phyloP scores from a whole-genome alignment of 306 rosid genomes.

The Prunus fruticosa region DNA sequence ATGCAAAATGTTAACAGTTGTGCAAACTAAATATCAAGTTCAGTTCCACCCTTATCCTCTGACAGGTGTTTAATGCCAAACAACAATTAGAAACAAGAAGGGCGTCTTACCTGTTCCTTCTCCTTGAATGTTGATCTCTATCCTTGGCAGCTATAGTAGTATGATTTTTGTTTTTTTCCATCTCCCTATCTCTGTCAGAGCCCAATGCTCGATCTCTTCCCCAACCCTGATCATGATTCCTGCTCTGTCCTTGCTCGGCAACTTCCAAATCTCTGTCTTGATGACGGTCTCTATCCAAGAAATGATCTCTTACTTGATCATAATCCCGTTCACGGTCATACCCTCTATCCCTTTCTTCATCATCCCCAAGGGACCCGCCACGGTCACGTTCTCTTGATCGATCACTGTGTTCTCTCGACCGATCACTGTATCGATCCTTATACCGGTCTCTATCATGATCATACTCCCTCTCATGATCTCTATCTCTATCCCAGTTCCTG shows the following conservation, averaged over 20 bases:
- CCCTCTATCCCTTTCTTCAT: conserved; percentile 53
- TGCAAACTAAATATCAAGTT: not conserved
- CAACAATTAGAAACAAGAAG: not conserved
- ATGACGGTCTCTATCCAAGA: conserved; percentile 37
- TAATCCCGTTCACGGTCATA: conserved; percentile 40
- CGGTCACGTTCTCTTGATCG: conserved; percentile 46
- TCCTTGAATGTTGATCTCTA: conserved; percentile 40
- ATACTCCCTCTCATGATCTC: conserved; percentile 50
- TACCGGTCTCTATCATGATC: conserved; percentile 50
- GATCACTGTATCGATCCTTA: conserved; percentile 45
- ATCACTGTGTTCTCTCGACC: conserved; percentile 25
- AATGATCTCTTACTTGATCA: conserved; percentile 42
- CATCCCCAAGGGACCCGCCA: conserved; percentile 55
- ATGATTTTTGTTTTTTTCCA: conserved; percentile 44
- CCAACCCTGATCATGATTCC: conserved; percentile 37
- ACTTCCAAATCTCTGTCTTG: conserved; percentile 37
- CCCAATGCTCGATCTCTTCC: conserved; percentile 43
- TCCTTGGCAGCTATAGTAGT: conserved; percentile 42
- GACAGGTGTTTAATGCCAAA: not conserved
- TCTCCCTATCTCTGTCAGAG: conserved; percentile 35
- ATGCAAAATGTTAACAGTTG: not conserved
- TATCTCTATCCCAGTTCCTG: conserved; percentile 53
- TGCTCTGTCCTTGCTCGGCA: conserved; percentile 31
- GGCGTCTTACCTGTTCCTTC: conserved; percentile 55
- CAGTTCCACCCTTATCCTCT: no score